phyloP scores from a whole-genome alignment of 23 red algal genomes.

The Pyropia yezoensis region DNA sequence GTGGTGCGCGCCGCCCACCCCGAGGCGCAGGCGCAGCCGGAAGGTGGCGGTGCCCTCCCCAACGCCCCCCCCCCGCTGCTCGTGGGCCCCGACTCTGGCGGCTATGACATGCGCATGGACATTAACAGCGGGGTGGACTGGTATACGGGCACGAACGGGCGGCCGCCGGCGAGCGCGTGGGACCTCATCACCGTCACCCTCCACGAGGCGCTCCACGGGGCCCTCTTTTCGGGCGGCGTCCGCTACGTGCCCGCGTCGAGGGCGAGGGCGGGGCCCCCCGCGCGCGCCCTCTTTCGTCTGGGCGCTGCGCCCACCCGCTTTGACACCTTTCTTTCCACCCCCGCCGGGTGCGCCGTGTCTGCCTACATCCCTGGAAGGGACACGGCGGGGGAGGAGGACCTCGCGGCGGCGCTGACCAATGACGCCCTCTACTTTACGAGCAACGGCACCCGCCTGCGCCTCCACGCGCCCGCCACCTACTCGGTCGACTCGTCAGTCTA shows the following conservation, averaged over 20 bases:
- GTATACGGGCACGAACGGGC: slow-evolving; percentile 48
- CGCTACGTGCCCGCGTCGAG: slow-evolving; percentile 12
- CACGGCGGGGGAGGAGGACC: no score
- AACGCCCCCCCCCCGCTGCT: no score
- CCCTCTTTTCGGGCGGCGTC: slow-evolving; percentile 50
- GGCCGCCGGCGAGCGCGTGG: slow-evolving; percentile 7
- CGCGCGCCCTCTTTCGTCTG: slow-evolving; percentile 21
- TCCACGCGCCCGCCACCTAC: no score
- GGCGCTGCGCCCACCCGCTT: slow-evolving; percentile 21
- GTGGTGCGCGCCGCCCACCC: no score
- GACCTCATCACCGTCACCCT: slow-evolving; percentile 64
- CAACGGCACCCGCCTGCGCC: no score
- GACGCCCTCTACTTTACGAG: no score
- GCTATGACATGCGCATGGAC: slow-evolving; percentile 41
- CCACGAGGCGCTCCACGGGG: slow-evolving; percentile 51
- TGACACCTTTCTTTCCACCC: slow-evolving; percentile 54
- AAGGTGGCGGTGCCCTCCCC: no score
- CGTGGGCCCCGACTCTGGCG: no score
- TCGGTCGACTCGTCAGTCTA: no score
- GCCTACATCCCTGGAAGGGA: neutral
- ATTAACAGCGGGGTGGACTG: slow-evolving; percentile 31
- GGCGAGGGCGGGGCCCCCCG: slow-evolving; percentile 8
- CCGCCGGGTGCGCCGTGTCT: slow-evolving; percentile 29
- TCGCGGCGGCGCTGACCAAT: no score
- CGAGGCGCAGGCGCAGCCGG: no score